Evolutionary conservation across 179 eudicot genomes (phyloP).

Genomic region (Amaranthus tricolor): DNA sequence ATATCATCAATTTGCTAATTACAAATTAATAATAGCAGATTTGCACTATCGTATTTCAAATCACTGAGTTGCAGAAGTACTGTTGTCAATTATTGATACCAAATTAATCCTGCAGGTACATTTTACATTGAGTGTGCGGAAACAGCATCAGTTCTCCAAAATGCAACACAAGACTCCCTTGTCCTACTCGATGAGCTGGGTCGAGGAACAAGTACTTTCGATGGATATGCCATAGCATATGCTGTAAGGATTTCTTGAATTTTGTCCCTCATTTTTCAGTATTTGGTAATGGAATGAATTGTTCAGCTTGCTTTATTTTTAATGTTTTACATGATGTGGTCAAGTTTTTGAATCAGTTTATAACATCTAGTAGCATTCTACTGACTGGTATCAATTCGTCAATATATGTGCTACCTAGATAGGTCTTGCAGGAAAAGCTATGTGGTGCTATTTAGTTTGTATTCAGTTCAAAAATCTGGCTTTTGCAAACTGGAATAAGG

Average conservation of each 20-base stretch:
- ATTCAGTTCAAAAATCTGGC: not conserved
- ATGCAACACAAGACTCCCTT: slow-evolving; percentile 89
- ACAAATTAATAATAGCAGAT: not conserved
- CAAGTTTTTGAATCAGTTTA: not conserved
- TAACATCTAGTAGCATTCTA: not conserved
- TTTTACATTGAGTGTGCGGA: slow-evolving; percentile 96
- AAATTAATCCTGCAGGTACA: slow-evolving; percentile 59
- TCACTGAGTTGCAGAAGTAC: slow-evolving; percentile 4
- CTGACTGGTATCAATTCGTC: not conserved
- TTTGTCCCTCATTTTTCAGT: slow-evolving; percentile 16
- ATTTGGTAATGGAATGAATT: slow-evolving; percentile 1
- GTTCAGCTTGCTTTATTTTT: not conserved
- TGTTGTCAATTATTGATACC: not conserved
- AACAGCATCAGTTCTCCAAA: slow-evolving; percentile 94
- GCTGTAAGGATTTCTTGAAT: slow-evolving; percentile 58
- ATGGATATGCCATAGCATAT: slow-evolving; percentile 98
- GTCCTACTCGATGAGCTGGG: slow-evolving; percentile 98
- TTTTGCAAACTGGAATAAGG: not conserved
- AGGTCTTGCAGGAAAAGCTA: not conserved
- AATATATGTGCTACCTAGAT: not conserved
- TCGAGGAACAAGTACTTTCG: slow-evolving; percentile 98
- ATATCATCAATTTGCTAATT: not conserved
- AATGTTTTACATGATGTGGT: slow-evolving; percentile 8
- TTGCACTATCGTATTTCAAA: not conserved
- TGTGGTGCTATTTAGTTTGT: not conserved